Evolutionary conservation across 768 basidiomycete genomes (phyloP), one percentile per base, ranked within the genome.

Genomic region (Suillus alpinus): DNA sequence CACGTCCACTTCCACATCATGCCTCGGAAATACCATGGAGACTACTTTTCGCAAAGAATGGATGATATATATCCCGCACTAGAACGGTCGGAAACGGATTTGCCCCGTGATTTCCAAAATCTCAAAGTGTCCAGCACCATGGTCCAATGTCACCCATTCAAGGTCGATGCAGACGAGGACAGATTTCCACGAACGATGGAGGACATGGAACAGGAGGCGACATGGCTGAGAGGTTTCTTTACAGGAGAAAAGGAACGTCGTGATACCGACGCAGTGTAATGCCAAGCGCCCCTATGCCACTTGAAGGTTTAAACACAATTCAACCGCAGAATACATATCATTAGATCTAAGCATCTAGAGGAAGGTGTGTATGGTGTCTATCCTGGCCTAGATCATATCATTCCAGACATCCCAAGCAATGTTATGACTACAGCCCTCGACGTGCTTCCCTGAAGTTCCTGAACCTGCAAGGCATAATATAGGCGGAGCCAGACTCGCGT

Each of bases 1-100:
- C 97, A 98, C 69, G 93, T 98, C n/a, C 97, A 99, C 74, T 89
- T 97, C 66, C 97, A 99, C 71, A 75, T 98, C 32, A 76, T 99
- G 5, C 97, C 97, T 23, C 86, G 96, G 2, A 87, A 87, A 68
- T 76, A 81, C 36, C 78, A 77, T 51, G 88, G 87, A 12, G 91
- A 93, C 73, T 77, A 74, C 23, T 93, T 91, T 69, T 78, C 83
- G 20, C 76, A 71, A 13, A 76, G 76, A 58, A 89, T 86, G 66
- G 90, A 93, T 71, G 84, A 84, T n/a, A 73, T 94, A 44, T 93
- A 97, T 73, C 90, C 89, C 3, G 86, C 81, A 2, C 72, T 98
- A 14, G 94, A 96, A 71, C 73, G 73, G 1, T 78, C 83, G 6
- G 90, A 92, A 74, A 78, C 71, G 5, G 72, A 73, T 1, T 74